These are phyloP conservation scores for Leccinum uliginosum DNA, from an alignment of 768 basidiomycete genomes.

Conservation along the genomic window DNA sequence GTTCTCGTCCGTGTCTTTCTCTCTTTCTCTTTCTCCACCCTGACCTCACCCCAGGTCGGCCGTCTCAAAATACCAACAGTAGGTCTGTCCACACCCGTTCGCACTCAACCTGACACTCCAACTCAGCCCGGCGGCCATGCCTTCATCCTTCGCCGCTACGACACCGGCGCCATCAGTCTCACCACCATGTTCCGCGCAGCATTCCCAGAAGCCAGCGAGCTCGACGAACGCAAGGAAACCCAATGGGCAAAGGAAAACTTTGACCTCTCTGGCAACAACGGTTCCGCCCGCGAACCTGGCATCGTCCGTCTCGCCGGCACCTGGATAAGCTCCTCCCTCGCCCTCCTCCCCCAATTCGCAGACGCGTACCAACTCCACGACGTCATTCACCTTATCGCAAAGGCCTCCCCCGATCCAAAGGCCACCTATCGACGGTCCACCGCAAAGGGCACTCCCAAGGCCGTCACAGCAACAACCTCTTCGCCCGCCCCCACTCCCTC, in stretches of 20 bases:
- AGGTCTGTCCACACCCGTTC: constrained; percentile 29
- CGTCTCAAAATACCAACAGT: constrained; percentile 89
- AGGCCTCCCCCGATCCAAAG: constrained; percentile 73
- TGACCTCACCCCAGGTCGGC: constrained; percentile 59
- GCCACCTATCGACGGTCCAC: constrained; percentile 74
- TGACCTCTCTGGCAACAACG: constrained; percentile 76
- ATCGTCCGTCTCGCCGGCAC: constrained; percentile 82
- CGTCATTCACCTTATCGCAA: constrained; percentile 61
- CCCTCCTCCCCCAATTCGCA: constrained; percentile 54
- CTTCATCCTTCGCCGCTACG: constrained; percentile 90
- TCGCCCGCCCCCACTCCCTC: constrained; percentile 22
- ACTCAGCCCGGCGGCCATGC: constrained; percentile 73
- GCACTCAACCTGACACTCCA: constrained; percentile 15
- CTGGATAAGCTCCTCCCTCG: constrained; percentile 71
- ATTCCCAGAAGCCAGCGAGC: constrained; percentile 75
- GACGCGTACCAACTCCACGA: constrained; percentile 57
- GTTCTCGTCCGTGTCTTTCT: constrained; percentile 59
- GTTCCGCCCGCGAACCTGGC: constrained; percentile 52
- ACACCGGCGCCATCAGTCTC: constrained; percentile 86
- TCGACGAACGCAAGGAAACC: constrained; percentile 74
- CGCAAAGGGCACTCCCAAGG: constrained; percentile 28
- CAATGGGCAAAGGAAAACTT: constrained; percentile 79
- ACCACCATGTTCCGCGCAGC: constrained; percentile 98
- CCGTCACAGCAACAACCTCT: constrained; percentile 24
- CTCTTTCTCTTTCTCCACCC: constrained; percentile 1